phyloP scores from a whole-genome alignment of 140 eudicot species.

The Flaveria floridana region DNA sequence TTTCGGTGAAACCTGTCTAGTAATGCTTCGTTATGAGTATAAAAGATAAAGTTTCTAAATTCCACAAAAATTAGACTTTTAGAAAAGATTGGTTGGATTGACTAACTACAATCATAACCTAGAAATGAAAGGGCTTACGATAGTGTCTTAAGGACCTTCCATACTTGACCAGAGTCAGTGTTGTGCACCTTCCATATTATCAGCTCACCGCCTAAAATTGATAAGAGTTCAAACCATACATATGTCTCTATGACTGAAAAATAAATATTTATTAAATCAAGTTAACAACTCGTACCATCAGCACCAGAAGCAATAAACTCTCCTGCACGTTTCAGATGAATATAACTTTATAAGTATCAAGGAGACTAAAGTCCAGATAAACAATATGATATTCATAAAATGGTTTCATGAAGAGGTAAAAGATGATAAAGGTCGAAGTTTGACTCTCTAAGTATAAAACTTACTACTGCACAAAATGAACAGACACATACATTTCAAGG shows the following conservation, averaged over 20 bases:
- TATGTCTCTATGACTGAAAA: background rate
- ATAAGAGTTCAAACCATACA: background rate
- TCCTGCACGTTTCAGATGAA: slow-evolving; percentile 53
- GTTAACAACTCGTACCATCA: slow-evolving; percentile 60
- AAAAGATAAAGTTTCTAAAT: background rate
- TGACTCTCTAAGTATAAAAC: background rate
- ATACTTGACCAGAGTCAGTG: slow-evolving; percentile 64
- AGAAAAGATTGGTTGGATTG: background rate
- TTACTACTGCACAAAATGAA: background rate
- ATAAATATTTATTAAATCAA: background rate
- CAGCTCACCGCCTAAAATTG: slow-evolving; percentile 75
- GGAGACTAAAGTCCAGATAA: background rate
- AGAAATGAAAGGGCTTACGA: slow-evolving; percentile 56
- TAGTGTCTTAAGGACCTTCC: slow-evolving; percentile 90
- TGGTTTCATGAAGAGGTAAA: background rate
- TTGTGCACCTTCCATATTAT: slow-evolving; percentile 74
- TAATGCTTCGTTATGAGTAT: slow-evolving; percentile 31
- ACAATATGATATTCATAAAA: background rate
- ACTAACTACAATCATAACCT: slow-evolving; percentile 14
- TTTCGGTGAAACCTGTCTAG: slow-evolving; percentile 83
- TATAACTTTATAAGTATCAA: slow-evolving; percentile 15
- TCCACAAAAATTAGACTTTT: background rate
- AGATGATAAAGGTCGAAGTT: background rate
- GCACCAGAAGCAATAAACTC: slow-evolving; percentile 97
- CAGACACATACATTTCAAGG: background rate